Evolutionary conservation across 179 eudicot genomes (phyloP).

Genomic region (Carnegiea gigantea): DNA sequence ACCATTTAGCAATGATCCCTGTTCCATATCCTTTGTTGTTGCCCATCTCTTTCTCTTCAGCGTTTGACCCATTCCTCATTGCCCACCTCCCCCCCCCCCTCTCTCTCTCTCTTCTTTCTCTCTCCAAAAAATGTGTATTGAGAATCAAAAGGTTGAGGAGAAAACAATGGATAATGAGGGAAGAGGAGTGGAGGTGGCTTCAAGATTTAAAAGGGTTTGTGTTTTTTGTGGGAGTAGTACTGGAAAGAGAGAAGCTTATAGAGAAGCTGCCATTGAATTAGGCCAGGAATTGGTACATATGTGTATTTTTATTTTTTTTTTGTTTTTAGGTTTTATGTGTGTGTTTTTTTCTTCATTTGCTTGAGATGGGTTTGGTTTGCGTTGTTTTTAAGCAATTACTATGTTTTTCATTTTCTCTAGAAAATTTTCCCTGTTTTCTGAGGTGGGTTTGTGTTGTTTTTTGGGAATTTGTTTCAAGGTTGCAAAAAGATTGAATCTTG

Average conservation of each 20-base stretch:
- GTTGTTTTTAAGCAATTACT: too few species aligned
- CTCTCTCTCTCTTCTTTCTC: conserved; percentile 15
- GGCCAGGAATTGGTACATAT: conserved; percentile 58
- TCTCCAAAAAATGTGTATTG: conserved; percentile 22
- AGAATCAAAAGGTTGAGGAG: conserved; percentile 23
- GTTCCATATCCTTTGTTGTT: conserved; percentile 14
- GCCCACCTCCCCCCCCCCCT: conserved; percentile 17
- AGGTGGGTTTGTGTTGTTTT: neutral
- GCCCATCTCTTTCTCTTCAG: conserved; percentile 20
- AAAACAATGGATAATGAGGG: conserved; percentile 8
- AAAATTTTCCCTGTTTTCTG: neutral
- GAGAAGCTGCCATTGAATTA: conserved; percentile 57
- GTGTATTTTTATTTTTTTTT: too few species aligned
- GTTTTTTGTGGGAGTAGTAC: conserved; percentile 75
- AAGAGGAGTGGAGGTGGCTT: neutral
- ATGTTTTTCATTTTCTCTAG: too few species aligned
- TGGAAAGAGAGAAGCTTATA: conserved; percentile 51
- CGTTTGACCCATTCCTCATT: conserved; percentile 26
- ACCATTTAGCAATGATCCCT: neutral
- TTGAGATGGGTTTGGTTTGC: neutral
- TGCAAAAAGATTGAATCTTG: conserved; percentile 58
- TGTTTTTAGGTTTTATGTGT: neutral
- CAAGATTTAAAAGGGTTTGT: conserved; percentile 62
- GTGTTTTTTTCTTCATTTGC: neutral
- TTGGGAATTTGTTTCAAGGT: conserved; percentile 33